Evolutionary conservation across 805 yeast species (phyloP).

Genomic region (Dipodascopsis uninucleata): DNA sequence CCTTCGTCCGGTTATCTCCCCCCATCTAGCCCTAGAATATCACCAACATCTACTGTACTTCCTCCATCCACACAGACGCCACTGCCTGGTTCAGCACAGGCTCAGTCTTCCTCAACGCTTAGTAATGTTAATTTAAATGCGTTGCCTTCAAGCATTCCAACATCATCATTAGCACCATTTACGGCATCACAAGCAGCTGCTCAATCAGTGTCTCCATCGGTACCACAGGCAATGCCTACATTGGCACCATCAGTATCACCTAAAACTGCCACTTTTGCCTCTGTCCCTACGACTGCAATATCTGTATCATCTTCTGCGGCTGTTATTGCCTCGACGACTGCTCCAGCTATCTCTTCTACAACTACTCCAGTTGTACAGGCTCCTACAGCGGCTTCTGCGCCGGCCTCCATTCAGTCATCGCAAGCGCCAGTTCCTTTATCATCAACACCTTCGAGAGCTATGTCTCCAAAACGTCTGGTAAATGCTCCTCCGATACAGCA

Average conservation of each 20-base stretch:
- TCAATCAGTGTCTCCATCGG: not conserved
- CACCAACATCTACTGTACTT: slow-evolving; percentile 12
- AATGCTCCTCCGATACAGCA: slow-evolving; percentile 1
- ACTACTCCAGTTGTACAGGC: not conserved
- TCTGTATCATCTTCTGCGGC: not conserved
- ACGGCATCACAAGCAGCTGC: not conserved
- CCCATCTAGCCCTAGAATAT: slow-evolving; percentile 3
- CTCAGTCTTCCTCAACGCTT: slow-evolving; percentile 1
- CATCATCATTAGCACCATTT: not conserved
- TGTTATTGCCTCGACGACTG: not conserved
- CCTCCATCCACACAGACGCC: slow-evolving; percentile 7
- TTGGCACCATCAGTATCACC: slow-evolving; percentile 2
- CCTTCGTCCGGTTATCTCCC: slow-evolving; percentile 1
- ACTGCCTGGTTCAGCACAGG: slow-evolving; percentile 1
- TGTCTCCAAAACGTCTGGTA: slow-evolving; percentile 14
- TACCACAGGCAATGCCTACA: slow-evolving; percentile 1
- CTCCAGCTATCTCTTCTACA: slow-evolving; percentile 4
- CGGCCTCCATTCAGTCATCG: not conserved
- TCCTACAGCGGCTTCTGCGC: not conserved
- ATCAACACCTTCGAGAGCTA: slow-evolving; percentile 5
- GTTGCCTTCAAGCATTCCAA: not conserved
- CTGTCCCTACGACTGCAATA: slow-evolving; percentile 1
- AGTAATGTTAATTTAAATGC: not conserved
- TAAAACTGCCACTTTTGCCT: not conserved
- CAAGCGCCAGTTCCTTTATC: slow-evolving; percentile 1